Conservation (phyloP, 495 filamentous ascomycete species). For the Hypomontagnella monticulosa region DNA sequence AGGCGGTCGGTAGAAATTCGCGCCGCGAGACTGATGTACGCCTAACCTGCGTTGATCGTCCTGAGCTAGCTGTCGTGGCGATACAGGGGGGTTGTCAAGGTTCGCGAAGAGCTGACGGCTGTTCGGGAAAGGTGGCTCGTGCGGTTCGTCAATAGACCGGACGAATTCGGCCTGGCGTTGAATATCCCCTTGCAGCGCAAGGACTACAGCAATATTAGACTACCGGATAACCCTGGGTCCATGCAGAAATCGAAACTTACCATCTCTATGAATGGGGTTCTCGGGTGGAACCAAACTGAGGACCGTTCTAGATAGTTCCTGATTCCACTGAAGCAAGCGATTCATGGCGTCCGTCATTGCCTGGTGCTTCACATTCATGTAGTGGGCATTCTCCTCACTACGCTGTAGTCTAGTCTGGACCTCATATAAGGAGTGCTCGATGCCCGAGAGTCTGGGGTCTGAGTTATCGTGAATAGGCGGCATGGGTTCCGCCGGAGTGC, state of each 20-base stretch:
- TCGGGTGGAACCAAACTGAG: constrained; percentile 73
- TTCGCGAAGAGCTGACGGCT: constrained; percentile 81
- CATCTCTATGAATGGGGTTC: constrained; percentile 68
- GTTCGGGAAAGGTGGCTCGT: constrained; percentile 77
- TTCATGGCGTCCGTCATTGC: constrained; percentile 81
- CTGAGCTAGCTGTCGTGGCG: constrained; percentile 89
- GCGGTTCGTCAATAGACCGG: constrained; percentile 72
- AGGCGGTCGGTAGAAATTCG: constrained; percentile 74
- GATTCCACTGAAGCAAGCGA: constrained; percentile 71
- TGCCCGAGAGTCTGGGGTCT: constrained; percentile 75
- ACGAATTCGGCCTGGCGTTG: constrained; percentile 83
- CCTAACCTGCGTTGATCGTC: constrained; percentile 79
- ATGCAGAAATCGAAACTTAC: constrained; percentile 55
- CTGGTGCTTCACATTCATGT: constrained; percentile 82
- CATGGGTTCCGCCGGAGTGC: constrained; percentile 84
- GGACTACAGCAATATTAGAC: constrained; percentile 64
- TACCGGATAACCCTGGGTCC: constrained; percentile 20
- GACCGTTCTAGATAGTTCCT: constrained; percentile 79
- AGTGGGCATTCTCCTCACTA: constrained; percentile 83
- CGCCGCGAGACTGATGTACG: constrained; percentile 56
- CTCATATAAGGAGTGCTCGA: constrained; percentile 88
- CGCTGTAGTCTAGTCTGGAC: constrained; percentile 77
- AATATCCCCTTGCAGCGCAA: constrained; percentile 83
- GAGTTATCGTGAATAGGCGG: constrained; percentile 70
- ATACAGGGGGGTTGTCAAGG: constrained; percentile 83